These are phyloP conservation scores for Fusarium acutatum DNA, from an alignment of 2,329 filamentous ascomycete species.

Conservation along the genomic window DNA sequence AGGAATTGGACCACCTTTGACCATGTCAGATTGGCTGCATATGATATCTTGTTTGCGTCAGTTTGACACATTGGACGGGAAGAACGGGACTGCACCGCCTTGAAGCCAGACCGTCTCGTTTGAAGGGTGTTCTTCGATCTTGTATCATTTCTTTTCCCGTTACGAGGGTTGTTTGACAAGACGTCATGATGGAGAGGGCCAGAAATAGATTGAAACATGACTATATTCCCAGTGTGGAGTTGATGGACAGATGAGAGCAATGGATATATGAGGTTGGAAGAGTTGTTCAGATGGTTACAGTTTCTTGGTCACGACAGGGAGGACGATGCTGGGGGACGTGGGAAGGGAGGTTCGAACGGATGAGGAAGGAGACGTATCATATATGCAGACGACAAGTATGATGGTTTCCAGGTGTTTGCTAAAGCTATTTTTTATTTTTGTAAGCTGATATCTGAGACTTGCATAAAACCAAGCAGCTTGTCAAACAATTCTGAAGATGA, in stretches of 20 bases:
- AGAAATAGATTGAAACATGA: slow-evolving; percentile 32
- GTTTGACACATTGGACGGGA: slow-evolving; percentile 26
- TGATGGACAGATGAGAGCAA: neutral
- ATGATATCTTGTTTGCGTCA: slow-evolving; percentile 8
- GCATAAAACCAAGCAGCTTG: neutral
- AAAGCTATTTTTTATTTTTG: neutral
- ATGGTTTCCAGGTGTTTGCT: neutral
- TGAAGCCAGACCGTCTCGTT: slow-evolving; percentile 11
- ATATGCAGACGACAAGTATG: neutral
- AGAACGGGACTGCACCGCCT: slow-evolving; percentile 17
- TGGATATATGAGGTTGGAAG: neutral
- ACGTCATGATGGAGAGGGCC: slow-evolving; percentile 13
- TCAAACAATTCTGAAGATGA: neutral
- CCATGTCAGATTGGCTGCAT: slow-evolving; percentile 7
- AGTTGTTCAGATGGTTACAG: neutral
- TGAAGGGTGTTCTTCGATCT: slow-evolving; percentile 2
- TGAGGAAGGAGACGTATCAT: slow-evolving; percentile 1
- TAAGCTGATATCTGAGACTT: neutral
- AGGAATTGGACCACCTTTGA: neutral
- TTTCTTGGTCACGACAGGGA: slow-evolving; percentile 32
- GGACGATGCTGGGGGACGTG: slow-evolving; percentile 37
- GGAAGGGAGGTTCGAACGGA: slow-evolving; percentile 35
- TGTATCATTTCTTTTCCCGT: neutral
- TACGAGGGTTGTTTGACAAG: slow-evolving; percentile 12
- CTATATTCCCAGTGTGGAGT: slow-evolving; percentile 12